These are phyloP conservation scores for Cladosporium sp. DNA, from an alignment of 2,329 filamentous ascomycete genomes.

Conservation along the genomic window DNA sequence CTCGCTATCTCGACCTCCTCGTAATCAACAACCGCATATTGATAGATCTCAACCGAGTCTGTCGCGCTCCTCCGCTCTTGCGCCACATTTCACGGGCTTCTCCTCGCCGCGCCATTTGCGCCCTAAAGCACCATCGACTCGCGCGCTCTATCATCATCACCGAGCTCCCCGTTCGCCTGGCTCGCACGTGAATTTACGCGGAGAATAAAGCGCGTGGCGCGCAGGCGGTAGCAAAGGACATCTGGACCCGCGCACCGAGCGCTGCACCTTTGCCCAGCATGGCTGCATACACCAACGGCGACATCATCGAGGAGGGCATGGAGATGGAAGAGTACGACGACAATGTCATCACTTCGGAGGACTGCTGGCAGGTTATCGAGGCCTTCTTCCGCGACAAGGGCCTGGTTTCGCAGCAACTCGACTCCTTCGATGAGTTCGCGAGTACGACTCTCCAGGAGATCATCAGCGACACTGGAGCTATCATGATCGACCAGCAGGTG, in stretches of 20 bases:
- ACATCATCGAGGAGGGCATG: constrained; percentile 5
- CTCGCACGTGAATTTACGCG: background rate
- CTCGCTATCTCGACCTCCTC: background rate
- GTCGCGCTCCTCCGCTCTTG: background rate
- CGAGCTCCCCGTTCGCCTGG: background rate
- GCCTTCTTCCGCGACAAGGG: constrained; percentile 96
- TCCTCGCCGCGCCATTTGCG: constrained; percentile 6
- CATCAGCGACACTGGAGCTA: constrained; percentile 82
- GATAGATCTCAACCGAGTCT: background rate
- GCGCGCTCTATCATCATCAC: constrained; percentile 2
- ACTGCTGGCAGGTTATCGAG: constrained; percentile 97
- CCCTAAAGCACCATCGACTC: constrained; percentile 1
- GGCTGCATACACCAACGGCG: constrained; percentile 13
- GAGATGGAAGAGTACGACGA: constrained; percentile 21
- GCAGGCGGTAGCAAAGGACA: background rate
- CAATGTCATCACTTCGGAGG: constrained; percentile 76
- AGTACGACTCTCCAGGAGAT: constrained; percentile 91
- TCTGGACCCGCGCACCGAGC: constrained; percentile 5
- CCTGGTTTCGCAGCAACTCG: constrained; percentile 92
- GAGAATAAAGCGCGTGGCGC: constrained; percentile 9
- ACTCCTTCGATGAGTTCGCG: constrained; percentile 97
- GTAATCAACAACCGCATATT: background rate
- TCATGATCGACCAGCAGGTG: constrained; percentile 90
- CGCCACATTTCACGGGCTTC: constrained; percentile 1
- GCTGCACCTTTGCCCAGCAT: constrained; percentile 7